Evolutionary conservation across 1,284 basidiomycete species (phyloP).

Genomic region (Apiotrichum gamsii): DNA sequence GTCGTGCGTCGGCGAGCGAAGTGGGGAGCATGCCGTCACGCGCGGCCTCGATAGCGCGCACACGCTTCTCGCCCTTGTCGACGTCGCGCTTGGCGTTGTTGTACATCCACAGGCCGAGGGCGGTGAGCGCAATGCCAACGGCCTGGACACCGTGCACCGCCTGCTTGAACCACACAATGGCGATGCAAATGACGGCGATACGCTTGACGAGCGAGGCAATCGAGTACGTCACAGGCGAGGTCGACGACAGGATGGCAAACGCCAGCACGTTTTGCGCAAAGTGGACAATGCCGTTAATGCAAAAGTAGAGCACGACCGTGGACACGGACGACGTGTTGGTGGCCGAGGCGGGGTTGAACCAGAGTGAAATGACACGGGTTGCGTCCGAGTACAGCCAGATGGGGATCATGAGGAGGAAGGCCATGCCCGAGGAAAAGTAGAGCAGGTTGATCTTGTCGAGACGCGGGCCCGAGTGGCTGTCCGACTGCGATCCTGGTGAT

Average conservation of each 20-base stretch:
- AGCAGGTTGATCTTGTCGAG: slow-evolving; percentile 96
- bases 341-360: slow-evolving; percentile 13
- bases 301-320: slow-evolving; percentile 59
- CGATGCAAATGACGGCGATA: slow-evolving; percentile 95
- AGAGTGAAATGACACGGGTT: slow-evolving; percentile 55
- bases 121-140: slow-evolving; percentile 80
- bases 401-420: slow-evolving; percentile 89
- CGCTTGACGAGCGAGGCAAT: slow-evolving; percentile 97
- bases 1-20: slow-evolving; percentile 32
- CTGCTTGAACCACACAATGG: slow-evolving; percentile 95
- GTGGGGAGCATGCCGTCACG: slow-evolving; percentile 52
- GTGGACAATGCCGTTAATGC: slow-evolving; percentile 90
- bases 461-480: slow-evolving; percentile 49
- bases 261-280: slow-evolving; percentile 97
- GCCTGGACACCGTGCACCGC: slow-evolving; percentile 76
- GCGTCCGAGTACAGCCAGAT: slow-evolving; percentile 86
- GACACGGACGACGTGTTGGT: slow-evolving; percentile 13
- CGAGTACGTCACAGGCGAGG: slow-evolving; percentile 96
- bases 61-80: slow-evolving; percentile 83
- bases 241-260: slow-evolving; percentile 89
- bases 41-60: slow-evolving; percentile 57
- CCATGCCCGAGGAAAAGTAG: slow-evolving; percentile 90
- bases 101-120: slow-evolving; percentile 89
- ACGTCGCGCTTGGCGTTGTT: slow-evolving; percentile 88
- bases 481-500: slow-evolving; percentile 48